phyloP scores from a whole-genome alignment of 1,284 basidiomycete species.

The Termitomyces sp. region DNA sequence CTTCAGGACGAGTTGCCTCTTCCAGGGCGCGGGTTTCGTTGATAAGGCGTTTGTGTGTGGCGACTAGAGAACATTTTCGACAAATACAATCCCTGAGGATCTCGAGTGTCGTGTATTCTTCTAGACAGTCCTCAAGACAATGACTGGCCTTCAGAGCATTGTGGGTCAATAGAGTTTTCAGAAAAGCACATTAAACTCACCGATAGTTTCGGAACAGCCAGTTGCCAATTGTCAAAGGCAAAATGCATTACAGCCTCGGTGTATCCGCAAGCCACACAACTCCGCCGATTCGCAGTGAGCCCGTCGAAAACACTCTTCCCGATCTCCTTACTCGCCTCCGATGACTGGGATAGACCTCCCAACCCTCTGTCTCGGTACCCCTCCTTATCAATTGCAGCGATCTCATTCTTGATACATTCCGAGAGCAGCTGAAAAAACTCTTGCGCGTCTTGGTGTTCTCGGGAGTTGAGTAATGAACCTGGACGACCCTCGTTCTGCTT shows the following conservation, averaged over 20 bases:
- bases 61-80: slow-evolving; percentile 72
- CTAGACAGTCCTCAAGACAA: slow-evolving; percentile 66
- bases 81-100: slow-evolving; percentile 80
- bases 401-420: slow-evolving; percentile 82
- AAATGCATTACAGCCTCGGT: slow-evolving; percentile 88
- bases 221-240: slow-evolving; percentile 76
- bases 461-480: slow-evolving; percentile 70
- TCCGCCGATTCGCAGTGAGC: slow-evolving; percentile 76
- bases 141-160: slow-evolving; percentile 44
- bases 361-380: slow-evolving; percentile 63
- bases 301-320: slow-evolving; percentile 75
- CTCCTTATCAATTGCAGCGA: slow-evolving; percentile 60
- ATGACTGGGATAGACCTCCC: slow-evolving; percentile 40
- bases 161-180: slow-evolving; percentile 12
- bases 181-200: slow-evolving; percentile 30
- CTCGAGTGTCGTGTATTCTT: slow-evolving; percentile 80
- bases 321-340: slow-evolving; percentile 36
- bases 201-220: slow-evolving; percentile 63
- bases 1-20: slow-evolving; percentile 36
- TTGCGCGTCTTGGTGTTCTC: slow-evolving; percentile 93
- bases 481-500: slow-evolving; percentile 50
- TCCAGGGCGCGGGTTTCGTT: slow-evolving; percentile 55
- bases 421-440: slow-evolving; percentile 91
- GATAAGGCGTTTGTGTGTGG: slow-evolving; percentile 58
- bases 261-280: slow-evolving; percentile 79